Conservation (phyloP, 179 eudicot species). For the Silene vulgaris region DNA sequence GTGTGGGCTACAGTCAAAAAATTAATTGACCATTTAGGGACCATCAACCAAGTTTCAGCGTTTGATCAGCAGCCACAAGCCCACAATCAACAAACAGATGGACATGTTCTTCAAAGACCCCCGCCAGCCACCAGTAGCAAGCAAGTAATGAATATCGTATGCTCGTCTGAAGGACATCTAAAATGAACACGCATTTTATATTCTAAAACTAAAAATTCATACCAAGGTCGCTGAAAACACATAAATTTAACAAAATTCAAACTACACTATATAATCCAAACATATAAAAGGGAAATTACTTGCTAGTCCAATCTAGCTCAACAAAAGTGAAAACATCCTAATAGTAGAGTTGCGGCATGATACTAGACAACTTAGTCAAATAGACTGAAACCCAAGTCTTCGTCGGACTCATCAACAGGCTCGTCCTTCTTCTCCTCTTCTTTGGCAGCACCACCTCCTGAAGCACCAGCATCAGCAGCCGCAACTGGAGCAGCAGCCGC, state of each 20-base stretch:
- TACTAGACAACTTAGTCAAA: constrained; percentile 35
- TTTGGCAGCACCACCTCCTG: constrained; percentile 21
- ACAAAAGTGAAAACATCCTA: constrained; percentile 13
- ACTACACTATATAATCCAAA: background rate
- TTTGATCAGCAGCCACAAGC: too few species aligned
- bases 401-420: constrained; percentile 35
- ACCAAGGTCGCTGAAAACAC: too few species aligned
- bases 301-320: background rate
- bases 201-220: too few species aligned
- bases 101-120: too few species aligned
- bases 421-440: constrained; percentile 36
- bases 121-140: too few species aligned
- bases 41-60: too few species aligned
- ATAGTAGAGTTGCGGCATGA: background rate
- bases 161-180: too few species aligned
- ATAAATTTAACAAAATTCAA: background rate
- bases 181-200: too few species aligned
- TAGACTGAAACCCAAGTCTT: constrained; percentile 30
- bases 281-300: background rate
- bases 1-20: too few species aligned
- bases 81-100: too few species aligned
- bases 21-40: too few species aligned
- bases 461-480: constrained; percentile 21
- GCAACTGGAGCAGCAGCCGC: constrained; percentile 39
- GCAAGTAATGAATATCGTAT: too few species aligned